Percentiles rank a stretch among this genome's conserved stretches.
Evolutionary conservation across 2,329 filamentous ascomycete species (phyloP).

Genomic region (Diplodia intermedia): DNA sequence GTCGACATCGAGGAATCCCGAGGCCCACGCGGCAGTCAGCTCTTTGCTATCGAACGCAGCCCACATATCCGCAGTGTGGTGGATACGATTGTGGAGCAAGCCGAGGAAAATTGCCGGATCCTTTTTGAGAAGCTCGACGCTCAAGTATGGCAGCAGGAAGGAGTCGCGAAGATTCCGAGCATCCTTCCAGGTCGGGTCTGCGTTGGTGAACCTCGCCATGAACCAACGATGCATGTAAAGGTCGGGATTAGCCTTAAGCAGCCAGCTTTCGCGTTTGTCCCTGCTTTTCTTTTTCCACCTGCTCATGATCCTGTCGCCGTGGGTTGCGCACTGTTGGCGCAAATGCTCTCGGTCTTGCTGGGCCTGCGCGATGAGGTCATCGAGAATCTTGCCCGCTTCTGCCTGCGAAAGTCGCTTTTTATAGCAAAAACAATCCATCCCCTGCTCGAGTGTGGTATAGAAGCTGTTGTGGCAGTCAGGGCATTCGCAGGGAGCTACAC

Average conservation of each 20-base stretch:
- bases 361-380: background rate
- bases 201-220: background rate
- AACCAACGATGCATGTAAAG: conserved; percentile 30
- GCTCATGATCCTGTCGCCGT: conserved; percentile 33
- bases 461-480: too few species aligned
- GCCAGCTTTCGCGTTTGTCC: conserved; percentile 25
- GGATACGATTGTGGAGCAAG: conserved; percentile 31
- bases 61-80: conserved; percentile 28
- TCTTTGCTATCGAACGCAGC: conserved; percentile 30
- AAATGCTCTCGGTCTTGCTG: conserved; percentile 22
- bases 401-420: too few species aligned
- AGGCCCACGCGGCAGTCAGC: background rate
- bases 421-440: too few species aligned
- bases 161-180: conserved; percentile 18
- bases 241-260: conserved; percentile 14
- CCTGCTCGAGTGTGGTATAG: too few species aligned
- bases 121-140: conserved; percentile 25
- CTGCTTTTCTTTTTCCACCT: conserved; percentile 33
- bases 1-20: conserved; percentile 31
- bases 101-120: conserved; percentile 25
- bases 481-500: too few species aligned
- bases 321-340: background rate
- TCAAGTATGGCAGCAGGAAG: conserved; percentile 30
- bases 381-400: too few species aligned
- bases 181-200: conserved; percentile 8